phyloP scores from a whole-genome alignment of 345 rosid species.

The Arabis hirsuta region DNA sequence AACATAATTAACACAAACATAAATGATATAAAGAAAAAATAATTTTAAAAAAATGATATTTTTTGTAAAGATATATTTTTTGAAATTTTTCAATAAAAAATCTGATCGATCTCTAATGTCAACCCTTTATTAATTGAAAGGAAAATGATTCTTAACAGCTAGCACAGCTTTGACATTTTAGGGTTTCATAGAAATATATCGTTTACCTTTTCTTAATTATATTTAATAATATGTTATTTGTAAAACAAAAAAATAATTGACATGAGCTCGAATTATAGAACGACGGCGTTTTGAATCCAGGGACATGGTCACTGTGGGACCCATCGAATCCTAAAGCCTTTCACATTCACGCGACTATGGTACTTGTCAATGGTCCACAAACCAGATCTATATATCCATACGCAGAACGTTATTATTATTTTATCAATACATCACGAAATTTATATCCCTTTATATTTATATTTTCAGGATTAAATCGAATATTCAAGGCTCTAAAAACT shows the following conservation, averaged over 20 bases:
- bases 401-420: slow-evolving; percentile 17
- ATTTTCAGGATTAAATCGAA: background rate
- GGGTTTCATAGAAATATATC: slow-evolving; percentile 11
- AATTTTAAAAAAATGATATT: too few relatives aligned
- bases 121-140: slow-evolving; percentile 36
- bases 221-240: background rate
- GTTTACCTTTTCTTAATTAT: slow-evolving; percentile 16
- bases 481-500: background rate
- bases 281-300: background rate
- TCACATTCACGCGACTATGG: slow-evolving; percentile 19
- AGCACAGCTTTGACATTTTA: slow-evolving; percentile 38
- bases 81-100: background rate
- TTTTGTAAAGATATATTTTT: too few relatives aligned
- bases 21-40: too few relatives aligned
- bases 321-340: slow-evolving; percentile 18
- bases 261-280: background rate
- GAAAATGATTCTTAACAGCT: slow-evolving; percentile 34
- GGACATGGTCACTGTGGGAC: slow-evolving; percentile 1
- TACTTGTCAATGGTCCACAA: slow-evolving; percentile 30
- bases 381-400: slow-evolving; percentile 3
- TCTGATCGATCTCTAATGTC: slow-evolving; percentile 23
- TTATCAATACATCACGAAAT: slow-evolving; percentile 18
- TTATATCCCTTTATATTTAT: background rate
- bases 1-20: too few relatives aligned
- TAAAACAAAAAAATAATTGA: slow-evolving; percentile 1